Evolutionary conservation across 345 rosid species (phyloP), one percentile per base, ranked within the genome.

Genomic region (Populus deltoides): DNA sequence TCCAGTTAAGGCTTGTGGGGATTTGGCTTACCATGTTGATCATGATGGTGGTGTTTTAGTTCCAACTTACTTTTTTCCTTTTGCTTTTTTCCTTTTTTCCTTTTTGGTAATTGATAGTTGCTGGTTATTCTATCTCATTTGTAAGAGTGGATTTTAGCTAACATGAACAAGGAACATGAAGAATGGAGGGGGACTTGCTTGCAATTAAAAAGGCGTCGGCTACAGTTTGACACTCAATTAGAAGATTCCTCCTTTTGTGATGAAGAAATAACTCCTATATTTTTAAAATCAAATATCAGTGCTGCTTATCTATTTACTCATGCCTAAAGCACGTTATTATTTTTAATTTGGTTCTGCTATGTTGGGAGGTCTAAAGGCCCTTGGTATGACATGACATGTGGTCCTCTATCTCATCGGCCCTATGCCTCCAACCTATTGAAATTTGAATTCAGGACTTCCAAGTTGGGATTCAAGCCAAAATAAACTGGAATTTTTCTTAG

Each of bases 181-280:
- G 91, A 81, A 75, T 73, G 25, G 13, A 86, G 79, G 81, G 95
- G 87, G 82, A 78, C 88, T 63, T 82, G 80, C 72, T 87, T 86
- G 9, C 93, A 90, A 79, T 59, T 87, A 65, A 97, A 97, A 85
- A 87, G 99, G 87, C 97, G 98, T 17, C 91, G 97, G 96, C 84
- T 97, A 80, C 97, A 90, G 10, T 97, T 94, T 74, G 97, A 93
- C 70, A 77, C 82, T 82, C 86, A 88, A 67, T 79, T 78, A 45
- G 66, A 29, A 35, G 94, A 90, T 76, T 83, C 89, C 35, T 79
- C 88, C 65, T 80, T 85, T 81, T 85, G 90, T 81, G 77, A 90
- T 79, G 87, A 92, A 70, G 97, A 92, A 75, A 77, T 76, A 75
- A 80, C 94, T 29, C 83, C 95, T 81, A 83, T 88, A 33, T 89